Percentiles rank a stretch among this genome's conserved stretches.
phyloP scores from a whole-genome alignment of 2,329 filamentous ascomycete genomes.

The Myriosclerotinia curreyana region DNA sequence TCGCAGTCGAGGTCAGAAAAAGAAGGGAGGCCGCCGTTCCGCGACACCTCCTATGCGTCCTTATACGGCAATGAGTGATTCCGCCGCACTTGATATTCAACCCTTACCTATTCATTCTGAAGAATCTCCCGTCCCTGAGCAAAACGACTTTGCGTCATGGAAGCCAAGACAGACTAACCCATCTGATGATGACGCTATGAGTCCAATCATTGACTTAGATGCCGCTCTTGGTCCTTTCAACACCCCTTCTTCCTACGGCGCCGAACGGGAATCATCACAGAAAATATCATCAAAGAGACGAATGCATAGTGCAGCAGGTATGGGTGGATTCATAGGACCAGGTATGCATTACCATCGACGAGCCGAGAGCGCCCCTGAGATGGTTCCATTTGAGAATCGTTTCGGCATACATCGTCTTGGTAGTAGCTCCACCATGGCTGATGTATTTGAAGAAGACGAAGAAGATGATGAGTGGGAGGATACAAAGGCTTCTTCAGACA shows the following conservation, averaged over 20 bases:
- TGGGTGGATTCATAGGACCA: constrained; percentile 64
- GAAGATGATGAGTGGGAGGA: constrained; percentile 50
- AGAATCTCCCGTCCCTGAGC: constrained; percentile 25
- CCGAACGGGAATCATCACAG: constrained; percentile 66
- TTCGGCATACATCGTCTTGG: constrained; percentile 59
- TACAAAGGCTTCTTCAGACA: constrained; percentile 38
- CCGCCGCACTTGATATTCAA: constrained; percentile 29
- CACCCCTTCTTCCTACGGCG: constrained; percentile 63
- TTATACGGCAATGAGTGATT: constrained; percentile 35
- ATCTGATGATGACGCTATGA: constrained; percentile 62
- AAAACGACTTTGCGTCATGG: constrained; percentile 39
- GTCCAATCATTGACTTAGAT: constrained; percentile 88
- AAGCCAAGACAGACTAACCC: constrained; percentile 42
- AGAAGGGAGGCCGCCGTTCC: constrained; percentile 42
- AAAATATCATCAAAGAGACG: constrained; percentile 59
- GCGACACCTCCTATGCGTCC: constrained; percentile 45
- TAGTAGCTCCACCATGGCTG: constrained; percentile 73
- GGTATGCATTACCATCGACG: constrained; percentile 75
- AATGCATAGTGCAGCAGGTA: constrained; percentile 73
- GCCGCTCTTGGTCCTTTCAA: constrained; percentile 91
- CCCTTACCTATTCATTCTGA: constrained; percentile 16
- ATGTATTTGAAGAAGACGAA: constrained; percentile 84
- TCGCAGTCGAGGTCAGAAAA: constrained; percentile 46
- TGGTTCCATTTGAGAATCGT: constrained; percentile 59
- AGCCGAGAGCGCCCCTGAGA: constrained; percentile 74